phyloP scores from a whole-genome alignment of 495 filamentous ascomycete genomes.

The Hyaloscypha bicolor region DNA sequence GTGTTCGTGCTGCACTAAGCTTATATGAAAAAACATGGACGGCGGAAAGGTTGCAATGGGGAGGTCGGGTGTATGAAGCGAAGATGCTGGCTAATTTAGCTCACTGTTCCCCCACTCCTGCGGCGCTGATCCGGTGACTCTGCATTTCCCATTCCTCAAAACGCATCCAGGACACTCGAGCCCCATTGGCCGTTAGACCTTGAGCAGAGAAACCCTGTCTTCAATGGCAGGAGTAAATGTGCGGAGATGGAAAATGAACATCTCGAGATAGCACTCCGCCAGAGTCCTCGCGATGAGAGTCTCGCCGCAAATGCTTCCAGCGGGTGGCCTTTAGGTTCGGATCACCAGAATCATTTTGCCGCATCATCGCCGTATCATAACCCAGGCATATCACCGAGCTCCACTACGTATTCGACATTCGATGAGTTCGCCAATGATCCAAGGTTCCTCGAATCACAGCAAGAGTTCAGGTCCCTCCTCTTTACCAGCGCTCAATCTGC shows the following conservation, averaged over 20 bases:
- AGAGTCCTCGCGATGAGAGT: not conserved
- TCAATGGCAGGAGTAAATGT: not conserved
- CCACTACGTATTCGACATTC: not conserved
- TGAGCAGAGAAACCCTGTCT: not conserved
- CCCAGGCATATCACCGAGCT: not conserved
- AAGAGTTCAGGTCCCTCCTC: constrained; percentile 26
- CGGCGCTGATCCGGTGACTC: not conserved
- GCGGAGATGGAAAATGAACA: not conserved
- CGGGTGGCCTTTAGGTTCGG: not conserved
- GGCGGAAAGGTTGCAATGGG: too few species aligned
- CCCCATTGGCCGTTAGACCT: not conserved
- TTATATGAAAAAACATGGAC: too few species aligned
- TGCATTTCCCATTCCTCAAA: not conserved
- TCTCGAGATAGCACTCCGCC: not conserved
- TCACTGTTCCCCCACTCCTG: too few species aligned
- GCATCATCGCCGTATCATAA: not conserved
- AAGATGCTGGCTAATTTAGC: too few species aligned
- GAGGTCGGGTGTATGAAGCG: too few species aligned
- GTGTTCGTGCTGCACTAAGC: too few species aligned
- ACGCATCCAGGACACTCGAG: not conserved
- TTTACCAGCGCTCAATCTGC: constrained; percentile 28
- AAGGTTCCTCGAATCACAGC: constrained; percentile 22
- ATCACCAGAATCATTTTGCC: not conserved
- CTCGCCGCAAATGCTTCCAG: not conserved
- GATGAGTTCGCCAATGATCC: constrained; percentile 23